These are phyloP conservation scores for Phlebiopsis gigantea DNA, from an alignment of 768 basidiomycete genomes.

Conservation along the genomic window DNA sequence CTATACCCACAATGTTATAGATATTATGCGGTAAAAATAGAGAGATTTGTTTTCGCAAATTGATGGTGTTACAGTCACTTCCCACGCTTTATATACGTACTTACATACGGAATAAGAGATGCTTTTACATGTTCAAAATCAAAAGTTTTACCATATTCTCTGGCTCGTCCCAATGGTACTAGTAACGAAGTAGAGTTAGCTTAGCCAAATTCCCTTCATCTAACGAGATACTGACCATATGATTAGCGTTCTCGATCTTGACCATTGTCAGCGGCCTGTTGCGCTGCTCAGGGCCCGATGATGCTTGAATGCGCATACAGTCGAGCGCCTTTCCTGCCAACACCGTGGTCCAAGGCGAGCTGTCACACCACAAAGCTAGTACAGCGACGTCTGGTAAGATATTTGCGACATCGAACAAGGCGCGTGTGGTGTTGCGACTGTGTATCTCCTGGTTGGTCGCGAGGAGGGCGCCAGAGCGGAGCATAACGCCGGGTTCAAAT, in stretches of 20 bases:
- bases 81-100: too few relatives aligned
- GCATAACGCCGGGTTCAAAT: not conserved
- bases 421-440: not conserved
- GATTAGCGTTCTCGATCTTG: not conserved
- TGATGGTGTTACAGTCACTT: too few relatives aligned
- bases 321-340: not conserved
- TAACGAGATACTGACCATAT: not conserved
- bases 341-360: not conserved
- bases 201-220: not conserved
- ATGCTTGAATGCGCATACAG: not conserved
- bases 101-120: too few relatives aligned
- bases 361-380: not conserved
- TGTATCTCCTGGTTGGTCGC: not conserved
- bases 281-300: not conserved
- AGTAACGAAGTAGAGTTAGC: not conserved
- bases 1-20: too few relatives aligned
- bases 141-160: not conserved
- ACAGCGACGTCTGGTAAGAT: not conserved
- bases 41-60: too few relatives aligned
- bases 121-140: not conserved
- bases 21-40: too few relatives aligned
- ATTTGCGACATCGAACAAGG: not conserved
- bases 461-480: not conserved
- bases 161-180: constrained; percentile 3
- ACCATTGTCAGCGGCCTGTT: not conserved